Conservation (phyloP, 805 yeast species). For the Kazachstania kunashirensis region DNA sequence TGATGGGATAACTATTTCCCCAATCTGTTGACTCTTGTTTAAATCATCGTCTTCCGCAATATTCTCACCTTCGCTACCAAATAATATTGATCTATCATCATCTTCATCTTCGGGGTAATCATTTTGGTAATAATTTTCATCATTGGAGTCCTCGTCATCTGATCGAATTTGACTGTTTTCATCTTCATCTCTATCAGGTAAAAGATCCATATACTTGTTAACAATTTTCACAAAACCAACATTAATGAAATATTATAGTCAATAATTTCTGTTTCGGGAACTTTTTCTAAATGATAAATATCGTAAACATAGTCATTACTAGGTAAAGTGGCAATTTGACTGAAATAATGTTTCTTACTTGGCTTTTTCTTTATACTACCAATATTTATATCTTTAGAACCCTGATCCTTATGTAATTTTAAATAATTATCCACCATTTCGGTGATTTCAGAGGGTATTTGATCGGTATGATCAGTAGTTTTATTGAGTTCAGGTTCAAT, state of each 20-base stretch:
- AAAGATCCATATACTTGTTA: conserved; percentile 30
- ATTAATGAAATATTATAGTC: conserved; percentile 23
- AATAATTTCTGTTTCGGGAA: conserved; percentile 43
- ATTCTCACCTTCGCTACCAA: conserved; percentile 31
- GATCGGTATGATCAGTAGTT: conserved; percentile 8
- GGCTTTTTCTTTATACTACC: conserved; percentile 17
- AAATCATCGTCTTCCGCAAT: conserved; percentile 30
- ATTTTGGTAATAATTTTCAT: conserved; percentile 84
- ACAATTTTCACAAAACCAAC: conserved; percentile 37
- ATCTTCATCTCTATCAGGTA: conserved; percentile 30
- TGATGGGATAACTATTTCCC: conserved; percentile 1
- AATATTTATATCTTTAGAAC: conserved; percentile 8
- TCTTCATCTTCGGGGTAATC: conserved; percentile 95
- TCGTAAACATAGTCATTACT: conserved; percentile 81
- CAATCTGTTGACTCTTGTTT: not conserved
- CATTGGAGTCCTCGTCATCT: conserved; percentile 80
- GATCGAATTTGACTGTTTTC: conserved; percentile 38
- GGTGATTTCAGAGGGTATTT: conserved; percentile 53
- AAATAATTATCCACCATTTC: conserved; percentile 64
- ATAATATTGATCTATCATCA: conserved; percentile 37
- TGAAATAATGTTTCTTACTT: conserved; percentile 16
- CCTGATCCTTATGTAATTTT: conserved; percentile 30
- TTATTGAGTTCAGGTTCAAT: conserved; percentile 12
- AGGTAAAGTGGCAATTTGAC: conserved; percentile 14
- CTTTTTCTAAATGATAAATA: conserved; percentile 63